Percentiles rank a stretch among this genome's conserved stretches.
These are phyloP conservation scores for Salix udensis DNA, from an alignment of 345 rosid species.

Conservation along the genomic window DNA sequence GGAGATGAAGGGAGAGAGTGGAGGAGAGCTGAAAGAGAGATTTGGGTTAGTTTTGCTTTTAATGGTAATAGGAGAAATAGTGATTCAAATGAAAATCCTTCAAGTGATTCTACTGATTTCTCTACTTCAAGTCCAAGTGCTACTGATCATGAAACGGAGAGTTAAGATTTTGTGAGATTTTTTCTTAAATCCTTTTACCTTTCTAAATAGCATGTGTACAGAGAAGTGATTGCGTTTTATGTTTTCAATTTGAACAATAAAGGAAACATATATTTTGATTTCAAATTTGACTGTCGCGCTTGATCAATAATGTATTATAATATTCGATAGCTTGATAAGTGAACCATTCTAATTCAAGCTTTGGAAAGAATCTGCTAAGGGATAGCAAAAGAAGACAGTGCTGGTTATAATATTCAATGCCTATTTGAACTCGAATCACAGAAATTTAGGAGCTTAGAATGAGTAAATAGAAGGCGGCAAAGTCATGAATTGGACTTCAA, in stretches of 20 bases:
- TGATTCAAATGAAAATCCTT: conserved; percentile 25
- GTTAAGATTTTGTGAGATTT: conserved; percentile 1
- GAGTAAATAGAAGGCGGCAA: background rate
- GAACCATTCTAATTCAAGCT: background rate
- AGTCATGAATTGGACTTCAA: background rate
- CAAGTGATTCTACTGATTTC: conserved; percentile 14
- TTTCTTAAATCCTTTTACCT: background rate
- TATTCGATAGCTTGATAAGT: no score
- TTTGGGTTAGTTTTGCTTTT: conserved; percentile 55
- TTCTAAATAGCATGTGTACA: conserved; percentile 10
- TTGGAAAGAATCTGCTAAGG: background rate
- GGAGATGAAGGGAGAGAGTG: conserved; percentile 18
- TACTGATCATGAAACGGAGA: conserved; percentile 20
- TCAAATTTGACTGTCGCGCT: background rate
- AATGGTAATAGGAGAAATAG: conserved; percentile 31
- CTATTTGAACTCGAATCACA: background rate
- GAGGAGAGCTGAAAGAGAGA: conserved; percentile 39
- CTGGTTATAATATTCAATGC: background rate
- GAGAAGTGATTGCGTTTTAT: background rate
- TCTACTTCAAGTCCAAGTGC: conserved; percentile 16
- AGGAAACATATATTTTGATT: background rate
- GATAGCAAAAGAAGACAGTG: background rate
- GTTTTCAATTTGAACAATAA: background rate
- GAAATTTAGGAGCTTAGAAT: background rate
- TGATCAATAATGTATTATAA: background rate